Percentiles rank a stretch among this genome's conserved stretches.
phyloP scores from a whole-genome alignment of 148 eudicot species.

The Camellia granthamiana region DNA sequence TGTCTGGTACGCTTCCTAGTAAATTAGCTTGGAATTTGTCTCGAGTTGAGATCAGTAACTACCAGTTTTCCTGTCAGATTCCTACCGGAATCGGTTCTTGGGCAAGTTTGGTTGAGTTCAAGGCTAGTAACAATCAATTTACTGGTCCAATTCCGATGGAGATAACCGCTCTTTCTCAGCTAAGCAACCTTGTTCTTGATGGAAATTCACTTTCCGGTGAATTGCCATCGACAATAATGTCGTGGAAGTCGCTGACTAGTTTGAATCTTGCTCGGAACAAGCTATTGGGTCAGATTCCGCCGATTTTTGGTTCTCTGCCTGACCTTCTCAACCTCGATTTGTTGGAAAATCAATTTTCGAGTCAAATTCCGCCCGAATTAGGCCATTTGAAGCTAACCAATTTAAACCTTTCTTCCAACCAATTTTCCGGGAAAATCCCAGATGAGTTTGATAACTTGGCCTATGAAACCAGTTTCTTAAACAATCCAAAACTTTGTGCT shows the following conservation, averaged over 20 bases:
- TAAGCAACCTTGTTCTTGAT: constrained; percentile 16
- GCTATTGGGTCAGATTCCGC: too few relatives aligned
- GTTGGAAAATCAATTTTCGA: constrained; percentile 25
- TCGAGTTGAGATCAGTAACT: constrained; percentile 44
- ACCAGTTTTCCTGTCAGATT: constrained; percentile 49
- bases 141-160: constrained; percentile 48
- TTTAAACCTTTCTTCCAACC: constrained; percentile 34
- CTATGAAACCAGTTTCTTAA: constrained; percentile 27
- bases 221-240: constrained; percentile 18
- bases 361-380: constrained; percentile 28
- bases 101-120: constrained; percentile 36
- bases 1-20: constrained; percentile 53
- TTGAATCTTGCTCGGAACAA: constrained; percentile 29
- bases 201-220: constrained; percentile 27
- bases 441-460: constrained; percentile 24
- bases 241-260: constrained; percentile 22
- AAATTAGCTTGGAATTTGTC: constrained; percentile 43
- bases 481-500: constrained; percentile 32
- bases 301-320: background rate
- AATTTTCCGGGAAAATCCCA: constrained; percentile 31
- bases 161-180: constrained; percentile 33
- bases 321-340: constrained; percentile 27
- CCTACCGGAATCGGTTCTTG: constrained; percentile 38
- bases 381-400: constrained; percentile 19
- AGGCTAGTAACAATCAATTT: constrained; percentile 52